These are phyloP conservation scores for Acrasis kona DNA, from an alignment of 78 protist genomes.

Conservation along the genomic window DNA sequence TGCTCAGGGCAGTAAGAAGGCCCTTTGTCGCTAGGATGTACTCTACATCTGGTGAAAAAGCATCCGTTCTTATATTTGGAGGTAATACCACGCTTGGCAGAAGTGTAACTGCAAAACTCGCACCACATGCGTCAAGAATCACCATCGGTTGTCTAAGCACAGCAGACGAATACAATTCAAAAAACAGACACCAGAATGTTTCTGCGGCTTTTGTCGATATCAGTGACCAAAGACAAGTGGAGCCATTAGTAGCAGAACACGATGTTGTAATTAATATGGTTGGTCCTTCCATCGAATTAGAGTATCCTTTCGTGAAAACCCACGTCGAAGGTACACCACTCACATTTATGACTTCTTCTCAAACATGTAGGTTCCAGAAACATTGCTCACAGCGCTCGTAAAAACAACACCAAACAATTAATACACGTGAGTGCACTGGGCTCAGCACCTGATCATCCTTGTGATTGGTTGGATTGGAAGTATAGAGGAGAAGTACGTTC, in stretches of 20 bases:
- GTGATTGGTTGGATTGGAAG: neutral
- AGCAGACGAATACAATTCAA: too few species aligned
- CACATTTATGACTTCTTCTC: too few species aligned
- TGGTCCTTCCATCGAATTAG: neutral
- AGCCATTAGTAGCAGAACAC: neutral
- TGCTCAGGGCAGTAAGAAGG: neutral
- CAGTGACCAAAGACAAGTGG: neutral
- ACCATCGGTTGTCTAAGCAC: too few species aligned
- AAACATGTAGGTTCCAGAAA: too few species aligned
- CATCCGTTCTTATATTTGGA: too few species aligned
- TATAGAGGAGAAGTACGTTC: neutral
- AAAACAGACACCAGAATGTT: too few species aligned
- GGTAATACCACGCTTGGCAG: too few species aligned
- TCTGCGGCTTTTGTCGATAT: too few species aligned
- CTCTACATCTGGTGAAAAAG: too few species aligned
- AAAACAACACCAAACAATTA: neutral
- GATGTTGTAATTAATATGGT: neutral
- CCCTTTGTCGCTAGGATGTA: too few species aligned
- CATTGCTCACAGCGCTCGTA: neutral
- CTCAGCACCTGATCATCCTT: neutral
- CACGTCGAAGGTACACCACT: neutral
- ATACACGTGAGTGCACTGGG: neutral
- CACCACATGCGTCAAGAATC: too few species aligned
- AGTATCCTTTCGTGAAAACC: neutral
- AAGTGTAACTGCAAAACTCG: too few species aligned